phyloP scores from a whole-genome alignment of 345 rosid species.

The Heritiera fomes region DNA sequence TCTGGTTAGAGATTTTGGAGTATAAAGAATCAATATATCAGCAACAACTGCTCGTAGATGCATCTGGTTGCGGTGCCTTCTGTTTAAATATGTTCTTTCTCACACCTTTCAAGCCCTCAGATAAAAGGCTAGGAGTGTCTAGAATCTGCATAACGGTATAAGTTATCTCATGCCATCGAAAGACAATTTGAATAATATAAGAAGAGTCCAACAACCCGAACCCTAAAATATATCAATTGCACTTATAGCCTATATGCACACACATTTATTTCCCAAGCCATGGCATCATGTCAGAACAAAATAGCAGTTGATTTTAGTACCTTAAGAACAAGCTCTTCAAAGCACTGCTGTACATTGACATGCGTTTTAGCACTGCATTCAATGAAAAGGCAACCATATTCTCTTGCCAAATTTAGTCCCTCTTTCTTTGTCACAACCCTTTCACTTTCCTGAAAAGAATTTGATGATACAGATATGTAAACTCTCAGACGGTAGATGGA shows the following conservation, averaged over 20 bases:
- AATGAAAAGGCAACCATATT: slow-evolving; percentile 61
- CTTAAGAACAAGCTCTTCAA: slow-evolving; percentile 65
- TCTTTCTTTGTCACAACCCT: slow-evolving; percentile 60
- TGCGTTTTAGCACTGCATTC: slow-evolving; percentile 72
- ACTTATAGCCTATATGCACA: not conserved
- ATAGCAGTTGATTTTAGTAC: slow-evolving; percentile 18
- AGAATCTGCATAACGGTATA: slow-evolving; percentile 36
- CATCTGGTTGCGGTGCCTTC: slow-evolving; percentile 36
- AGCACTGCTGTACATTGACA: slow-evolving; percentile 56
- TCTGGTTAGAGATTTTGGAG: not conserved
- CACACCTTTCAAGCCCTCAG: slow-evolving; percentile 47
- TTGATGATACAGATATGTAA: not conserved
- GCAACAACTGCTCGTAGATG: slow-evolving; percentile 42
- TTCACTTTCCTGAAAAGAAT: slow-evolving; percentile 50
- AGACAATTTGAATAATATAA: not conserved
- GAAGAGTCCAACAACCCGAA: not conserved
- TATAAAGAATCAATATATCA: slow-evolving; percentile 16
- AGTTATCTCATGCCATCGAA: not conserved
- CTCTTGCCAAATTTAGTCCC: slow-evolving; percentile 59
- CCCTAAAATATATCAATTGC: not conserved
- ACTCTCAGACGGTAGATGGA: not conserved
- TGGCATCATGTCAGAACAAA: not conserved
- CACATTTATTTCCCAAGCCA: not conserved
- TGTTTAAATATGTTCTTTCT: slow-evolving; percentile 52
- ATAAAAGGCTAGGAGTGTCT: slow-evolving; percentile 50